Conservation (phyloP, 2,329 filamentous ascomycete genomes). For the Diaporthe caulivora region DNA sequence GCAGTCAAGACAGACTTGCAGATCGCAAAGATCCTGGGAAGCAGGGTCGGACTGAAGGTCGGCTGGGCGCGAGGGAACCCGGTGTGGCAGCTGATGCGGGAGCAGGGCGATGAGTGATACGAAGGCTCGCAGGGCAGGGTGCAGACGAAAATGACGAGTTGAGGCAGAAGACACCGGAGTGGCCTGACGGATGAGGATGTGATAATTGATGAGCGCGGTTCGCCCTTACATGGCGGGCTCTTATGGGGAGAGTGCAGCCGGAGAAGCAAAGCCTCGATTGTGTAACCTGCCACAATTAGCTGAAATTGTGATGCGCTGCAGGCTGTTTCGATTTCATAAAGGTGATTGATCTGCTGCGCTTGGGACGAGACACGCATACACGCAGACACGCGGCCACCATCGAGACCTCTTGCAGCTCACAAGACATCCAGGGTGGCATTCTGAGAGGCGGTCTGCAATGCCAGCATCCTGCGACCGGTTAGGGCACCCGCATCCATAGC, state of each 20-base stretch:
- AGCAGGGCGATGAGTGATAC: conserved; percentile 28
- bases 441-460: conserved; percentile 29
- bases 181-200: conserved; percentile 25
- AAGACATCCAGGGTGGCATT: conserved; percentile 22
- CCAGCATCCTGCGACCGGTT: conserved; percentile 17
- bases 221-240: conserved; percentile 33
- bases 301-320: conserved; percentile 18
- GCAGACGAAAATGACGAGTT: conserved; percentile 33
- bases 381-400: conserved; percentile 21
- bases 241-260: conserved; percentile 31
- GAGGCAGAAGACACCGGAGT: conserved; percentile 17
- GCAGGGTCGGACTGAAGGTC: conserved; percentile 18
- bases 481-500: conserved; percentile 21
- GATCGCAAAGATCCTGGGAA: not conserved
- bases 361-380: conserved; percentile 21
- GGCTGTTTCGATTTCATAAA: conserved; percentile 24
- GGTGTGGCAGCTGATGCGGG: conserved; percentile 13
- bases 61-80: conserved; percentile 11
- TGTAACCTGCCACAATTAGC: conserved; percentile 24
- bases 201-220: conserved; percentile 32
- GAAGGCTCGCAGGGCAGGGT: conserved; percentile 5
- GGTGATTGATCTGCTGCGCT: conserved; percentile 27
- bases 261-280: conserved; percentile 21
- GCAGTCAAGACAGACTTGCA: not conserved
- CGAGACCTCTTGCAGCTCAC: conserved; percentile 20